Base-by-base conservation (phyloP, 805 yeast genomes). In the Candida namnaoensis region DNA sequence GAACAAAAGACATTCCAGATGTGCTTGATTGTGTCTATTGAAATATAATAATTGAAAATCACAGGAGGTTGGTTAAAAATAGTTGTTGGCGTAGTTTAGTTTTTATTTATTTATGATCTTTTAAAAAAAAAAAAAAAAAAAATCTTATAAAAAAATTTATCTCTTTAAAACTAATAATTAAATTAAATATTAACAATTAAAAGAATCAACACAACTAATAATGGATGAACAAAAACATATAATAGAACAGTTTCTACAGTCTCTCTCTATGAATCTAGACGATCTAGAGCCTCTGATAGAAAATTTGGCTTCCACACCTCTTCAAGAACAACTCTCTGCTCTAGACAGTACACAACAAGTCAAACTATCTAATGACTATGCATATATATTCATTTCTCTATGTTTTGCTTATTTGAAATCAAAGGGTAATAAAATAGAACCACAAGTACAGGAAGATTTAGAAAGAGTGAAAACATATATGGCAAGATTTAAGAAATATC, bases 401-500 rank as follows among this genome's bases (percentile, higher is more conserved):
- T 62, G 78, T 42, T 81, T 74, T 57, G 71, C 82, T 5, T 75
- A 78, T 51, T 57, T 82, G 43, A 79, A 82, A 47, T 53, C 78
- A 0, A 61, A 61, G 13, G 91, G 91, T 1, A 69, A 68, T 10
- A 46, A 43, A 5, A 12, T 30, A 8, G 56, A 61, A 7, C 87
- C 82, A 49, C 79, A 82, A 2, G 73, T 88, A 19, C 77, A 80
- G 79, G 63, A 63, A 28, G 95, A 84, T 52, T 63, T 86, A 40
- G 68, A 65, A 7, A 66, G 88, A 46, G 80, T 85, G 35, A 83
- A 82, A 56, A 53, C 68, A n/a, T 82, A 81, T 48, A 81, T 83
- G 78, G 70, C 70, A 34, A 69, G 78, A 52, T 69, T 75, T 33
- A 76, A 49, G 36, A 45, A 44, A 32, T 38, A 41, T 38, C 60